Evolutionary conservation across 2,329 filamentous ascomycete genomes (phyloP), one percentile per base, ranked within the genome.

Genomic region (Sclerotinia trifoliorum): DNA sequence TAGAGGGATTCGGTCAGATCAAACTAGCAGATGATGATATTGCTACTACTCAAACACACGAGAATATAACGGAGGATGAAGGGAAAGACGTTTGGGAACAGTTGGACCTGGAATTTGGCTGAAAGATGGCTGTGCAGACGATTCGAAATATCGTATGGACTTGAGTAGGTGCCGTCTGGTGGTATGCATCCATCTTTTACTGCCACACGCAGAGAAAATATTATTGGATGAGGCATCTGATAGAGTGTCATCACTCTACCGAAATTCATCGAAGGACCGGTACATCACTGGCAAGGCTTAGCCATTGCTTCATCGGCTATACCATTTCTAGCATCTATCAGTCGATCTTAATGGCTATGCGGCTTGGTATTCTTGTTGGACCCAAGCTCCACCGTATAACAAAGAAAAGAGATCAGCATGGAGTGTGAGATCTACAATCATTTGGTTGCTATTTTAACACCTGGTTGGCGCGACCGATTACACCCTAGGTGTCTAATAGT

Each of bases 1-100:
- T 97, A 70, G 87, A 88, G 68, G 90, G 88, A 0, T 81, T 97
- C 63, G 86, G 83, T 1, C 84, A 84, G 72, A 76, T 86, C 17
- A 69, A 72, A n/a, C 49, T 73, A 10, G 68, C 48, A 2, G 73
- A 74, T 2, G 60, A 58, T 8, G 69, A 56, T 0, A 64, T 57
- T 26, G 57, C 32, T 15, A 66, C 54, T 26, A 52, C 39, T n/a
- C 74, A 74, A 54, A 73, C 72, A 29, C 67, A 66, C 19, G 54
- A 62, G 13, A 55, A 58, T 26, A 46, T 29, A 29, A 42, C 46
- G 15, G 69, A 71, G 17, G 68, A 71, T 1, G 70, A 73, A 2
- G 73, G 69, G 15, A 70, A 73, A 75, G 80, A 81, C 51, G 69
- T 81, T 3, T 85, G 83, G 83, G 77, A 76, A 17, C 76, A 76